Conservation (phyloP, 2,329 filamentous ascomycete genomes). For the Neoscytalidium dimidiatum region DNA sequence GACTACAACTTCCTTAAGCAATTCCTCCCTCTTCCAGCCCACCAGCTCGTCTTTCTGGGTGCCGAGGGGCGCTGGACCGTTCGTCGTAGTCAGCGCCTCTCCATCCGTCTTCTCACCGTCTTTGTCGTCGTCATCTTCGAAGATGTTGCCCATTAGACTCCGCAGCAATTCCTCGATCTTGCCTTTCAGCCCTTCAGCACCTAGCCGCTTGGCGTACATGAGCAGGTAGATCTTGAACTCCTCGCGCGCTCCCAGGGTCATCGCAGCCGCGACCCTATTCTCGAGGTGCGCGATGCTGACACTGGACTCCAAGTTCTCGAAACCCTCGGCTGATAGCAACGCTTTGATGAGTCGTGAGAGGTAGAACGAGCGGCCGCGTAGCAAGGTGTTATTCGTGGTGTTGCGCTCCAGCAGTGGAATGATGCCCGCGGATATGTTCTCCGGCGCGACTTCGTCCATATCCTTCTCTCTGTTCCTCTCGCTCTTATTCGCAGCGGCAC, state of each 20-base stretch:
- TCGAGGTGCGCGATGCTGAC: constrained; percentile 94
- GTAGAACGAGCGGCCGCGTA: constrained; percentile 89
- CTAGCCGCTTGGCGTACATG: constrained; percentile 96
- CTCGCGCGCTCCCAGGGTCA: constrained; percentile 81
- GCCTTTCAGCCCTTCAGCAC: constrained; percentile 79
- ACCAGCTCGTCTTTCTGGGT: constrained; percentile 70
- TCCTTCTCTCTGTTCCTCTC: constrained; percentile 35
- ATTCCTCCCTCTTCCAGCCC: constrained; percentile 85
- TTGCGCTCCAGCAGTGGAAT: constrained; percentile 92
- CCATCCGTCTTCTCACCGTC: constrained; percentile 41
- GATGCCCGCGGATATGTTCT: constrained; percentile 81
- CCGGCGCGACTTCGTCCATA: constrained; percentile 52
- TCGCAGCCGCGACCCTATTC: constrained; percentile 86
- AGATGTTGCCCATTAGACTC: constrained; percentile 73
- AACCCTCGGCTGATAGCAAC: constrained; percentile 83
- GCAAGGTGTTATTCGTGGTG: constrained; percentile 87
- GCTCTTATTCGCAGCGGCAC: constrained; percentile 39
- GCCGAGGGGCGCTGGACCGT: constrained; percentile 46
- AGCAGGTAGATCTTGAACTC: constrained; percentile 95
- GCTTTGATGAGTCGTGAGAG: constrained; percentile 89
- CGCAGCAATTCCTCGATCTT: constrained; percentile 94
- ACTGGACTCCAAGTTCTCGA: constrained; percentile 85
- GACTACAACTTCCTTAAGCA: constrained; percentile 88
- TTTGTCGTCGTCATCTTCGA: constrained; percentile 52
- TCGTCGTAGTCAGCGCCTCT: neutral